These are phyloP conservation scores for Betula pendula DNA, from an alignment of 306 rosid species.

Conservation along the genomic window DNA sequence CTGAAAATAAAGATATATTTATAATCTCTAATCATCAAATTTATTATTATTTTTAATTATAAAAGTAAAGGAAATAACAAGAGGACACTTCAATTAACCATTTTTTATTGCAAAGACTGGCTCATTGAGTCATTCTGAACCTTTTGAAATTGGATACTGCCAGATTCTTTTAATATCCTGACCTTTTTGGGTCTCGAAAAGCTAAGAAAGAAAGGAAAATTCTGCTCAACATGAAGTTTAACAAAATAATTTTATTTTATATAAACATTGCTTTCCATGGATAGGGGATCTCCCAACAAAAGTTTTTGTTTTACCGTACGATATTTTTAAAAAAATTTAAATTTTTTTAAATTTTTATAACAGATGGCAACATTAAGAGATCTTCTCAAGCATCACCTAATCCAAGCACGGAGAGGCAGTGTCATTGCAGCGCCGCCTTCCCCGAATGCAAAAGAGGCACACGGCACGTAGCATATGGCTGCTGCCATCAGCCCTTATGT, in stretches of 20 bases:
- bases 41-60: not conserved
- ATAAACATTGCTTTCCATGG: too few relatives aligned
- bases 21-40: not conserved
- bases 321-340: too few relatives aligned
- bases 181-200: not conserved
- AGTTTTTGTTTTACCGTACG: too few relatives aligned
- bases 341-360: too few relatives aligned
- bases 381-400: too few relatives aligned
- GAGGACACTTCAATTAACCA: not conserved
- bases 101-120: not conserved
- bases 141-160: not conserved
- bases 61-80: not conserved
- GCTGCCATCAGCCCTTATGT: too few relatives aligned
- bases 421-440: too few relatives aligned
- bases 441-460: too few relatives aligned
- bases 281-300: too few relatives aligned
- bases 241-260: not conserved
- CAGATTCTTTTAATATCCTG: not conserved
- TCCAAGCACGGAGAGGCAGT: too few relatives aligned
- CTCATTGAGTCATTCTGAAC: not conserved
- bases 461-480: too few relatives aligned
- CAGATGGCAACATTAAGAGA: too few relatives aligned
- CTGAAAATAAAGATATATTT: not conserved
- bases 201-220: not conserved
- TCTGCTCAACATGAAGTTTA: not conserved